Evolutionary conservation across 345 rosid species (phyloP).

Genomic region (Triadica sebifera): DNA sequence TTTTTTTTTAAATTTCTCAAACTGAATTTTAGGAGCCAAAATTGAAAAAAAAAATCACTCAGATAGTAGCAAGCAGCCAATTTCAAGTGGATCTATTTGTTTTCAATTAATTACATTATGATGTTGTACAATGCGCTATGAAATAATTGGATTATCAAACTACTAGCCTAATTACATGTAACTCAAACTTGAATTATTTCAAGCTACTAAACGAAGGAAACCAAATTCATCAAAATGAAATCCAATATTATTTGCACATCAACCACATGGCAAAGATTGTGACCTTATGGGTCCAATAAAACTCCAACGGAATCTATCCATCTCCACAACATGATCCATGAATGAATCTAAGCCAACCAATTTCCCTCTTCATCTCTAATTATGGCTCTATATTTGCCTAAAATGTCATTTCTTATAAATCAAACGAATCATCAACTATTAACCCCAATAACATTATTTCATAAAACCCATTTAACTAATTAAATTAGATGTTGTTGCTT

Average conservation of each 20-base stretch:
- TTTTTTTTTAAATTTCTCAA: too few species aligned
- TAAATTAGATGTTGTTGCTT: not conserved
- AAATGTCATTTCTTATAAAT: not conserved
- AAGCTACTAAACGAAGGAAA: too few species aligned
- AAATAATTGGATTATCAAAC: too few species aligned
- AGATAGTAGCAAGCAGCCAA: too few species aligned
- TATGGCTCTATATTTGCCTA: not conserved
- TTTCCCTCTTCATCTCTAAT: not conserved
- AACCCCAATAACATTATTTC: not conserved
- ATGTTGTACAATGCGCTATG: too few species aligned
- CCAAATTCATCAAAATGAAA: not conserved
- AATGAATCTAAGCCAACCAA: slow-evolving; percentile 10
- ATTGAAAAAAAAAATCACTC: too few species aligned
- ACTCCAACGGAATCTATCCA: slow-evolving; percentile 13
- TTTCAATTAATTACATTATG: too few species aligned
- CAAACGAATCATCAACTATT: not conserved
- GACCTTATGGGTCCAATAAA: slow-evolving; percentile 11
- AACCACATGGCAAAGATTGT: slow-evolving; percentile 13
- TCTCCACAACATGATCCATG: not conserved
- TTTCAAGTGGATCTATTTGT: too few species aligned
- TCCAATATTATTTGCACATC: not conserved
- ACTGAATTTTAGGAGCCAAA: too few species aligned
- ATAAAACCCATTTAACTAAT: not conserved
- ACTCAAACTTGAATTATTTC: too few species aligned
- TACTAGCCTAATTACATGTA: too few species aligned